Base-by-base conservation (phyloP, 2,329 filamentous ascomycete species). In the Phialemonium atrogriseum region DNA sequence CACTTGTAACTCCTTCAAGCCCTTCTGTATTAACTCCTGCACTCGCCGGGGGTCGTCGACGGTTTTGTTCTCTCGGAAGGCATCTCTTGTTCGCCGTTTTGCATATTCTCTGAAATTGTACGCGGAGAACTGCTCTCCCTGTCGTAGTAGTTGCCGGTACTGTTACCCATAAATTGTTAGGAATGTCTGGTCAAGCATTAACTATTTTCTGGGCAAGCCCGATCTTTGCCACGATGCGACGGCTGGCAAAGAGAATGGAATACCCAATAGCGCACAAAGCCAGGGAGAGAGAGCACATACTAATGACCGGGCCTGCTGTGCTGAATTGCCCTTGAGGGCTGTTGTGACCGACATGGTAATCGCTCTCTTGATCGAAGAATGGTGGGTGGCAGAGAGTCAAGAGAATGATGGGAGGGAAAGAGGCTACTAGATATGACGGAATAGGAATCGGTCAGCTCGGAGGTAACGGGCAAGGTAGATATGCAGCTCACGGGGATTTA, bases 71-170 rank as follows among this genome's bases (percentile, higher is more conserved):
- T 94, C 86, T 48, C 82, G 75, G 60, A 96, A 98, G 5, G 85
- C 80, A 66, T 96, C 91, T 55, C 74, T 75, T 55, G 91, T 94
- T 58, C 89, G 77, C 53, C 91, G 80, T 60, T 80, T 83, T 33
- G 91, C 88, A 60, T 98, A 98, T 58, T 95, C 89, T 62, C 91
- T 78, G 71, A 95, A 98, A 64, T 96, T 98, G 69, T 96, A 98
- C 46, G 83, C 77, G 40, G 86, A 76, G 59, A 98, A 96, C 52
- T 94, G 84, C 40, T 73, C 70, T 40, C 86, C 79, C 58, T 91
- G 83, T 47, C 88, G 83, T 50, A 96, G 69, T 48, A 98, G 68
- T 51, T 89, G 89, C 45, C 91, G 88, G 62, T 94, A 96, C 88
- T 94, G 42, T 26, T 11, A 30, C 21, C 9, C 10, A 11, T 17